These are phyloP conservation scores for Abrus precatorius DNA, from an alignment of 306 rosid species.

Conservation along the genomic window DNA sequence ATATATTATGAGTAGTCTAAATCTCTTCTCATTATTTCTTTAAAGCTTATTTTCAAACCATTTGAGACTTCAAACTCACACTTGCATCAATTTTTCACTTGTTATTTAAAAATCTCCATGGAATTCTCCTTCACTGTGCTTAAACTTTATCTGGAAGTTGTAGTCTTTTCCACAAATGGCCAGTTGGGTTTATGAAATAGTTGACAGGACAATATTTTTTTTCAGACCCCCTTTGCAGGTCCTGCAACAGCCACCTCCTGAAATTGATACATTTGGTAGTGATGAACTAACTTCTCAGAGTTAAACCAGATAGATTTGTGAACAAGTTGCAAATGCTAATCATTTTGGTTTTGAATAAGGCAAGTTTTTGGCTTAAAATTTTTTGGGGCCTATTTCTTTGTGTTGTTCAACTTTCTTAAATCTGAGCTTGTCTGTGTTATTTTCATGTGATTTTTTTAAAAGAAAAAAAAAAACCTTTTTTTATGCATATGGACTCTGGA, in stretches of 20 bases:
- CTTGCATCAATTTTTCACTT: too few species aligned
- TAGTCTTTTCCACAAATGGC: too few species aligned
- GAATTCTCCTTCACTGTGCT: too few species aligned
- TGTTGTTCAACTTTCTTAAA: background rate
- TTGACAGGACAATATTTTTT: background rate
- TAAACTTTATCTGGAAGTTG: too few species aligned
- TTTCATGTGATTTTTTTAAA: background rate
- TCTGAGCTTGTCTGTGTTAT: background rate
- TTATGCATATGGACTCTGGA: conserved; percentile 1
- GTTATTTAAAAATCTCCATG: too few species aligned
- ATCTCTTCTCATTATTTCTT: too few species aligned
- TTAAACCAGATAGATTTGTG: conserved; percentile 76
- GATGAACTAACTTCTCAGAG: conserved; percentile 13
- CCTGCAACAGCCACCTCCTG: conserved; percentile 60
- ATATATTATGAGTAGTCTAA: too few species aligned
- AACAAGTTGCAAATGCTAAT: conserved; percentile 77
- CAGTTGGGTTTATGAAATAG: background rate
- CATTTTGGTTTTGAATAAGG: conserved; percentile 66
- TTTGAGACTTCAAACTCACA: too few species aligned
- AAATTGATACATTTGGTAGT: conserved; percentile 46
- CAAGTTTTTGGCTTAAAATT: conserved; percentile 16
- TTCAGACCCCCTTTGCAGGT: conserved; percentile 48
- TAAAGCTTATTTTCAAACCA: too few species aligned
- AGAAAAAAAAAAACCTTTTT: background rate
- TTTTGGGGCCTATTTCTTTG: background rate